Evolutionary conservation across 345 rosid genomes (phyloP).

Genomic region (Salix purpurea): DNA sequence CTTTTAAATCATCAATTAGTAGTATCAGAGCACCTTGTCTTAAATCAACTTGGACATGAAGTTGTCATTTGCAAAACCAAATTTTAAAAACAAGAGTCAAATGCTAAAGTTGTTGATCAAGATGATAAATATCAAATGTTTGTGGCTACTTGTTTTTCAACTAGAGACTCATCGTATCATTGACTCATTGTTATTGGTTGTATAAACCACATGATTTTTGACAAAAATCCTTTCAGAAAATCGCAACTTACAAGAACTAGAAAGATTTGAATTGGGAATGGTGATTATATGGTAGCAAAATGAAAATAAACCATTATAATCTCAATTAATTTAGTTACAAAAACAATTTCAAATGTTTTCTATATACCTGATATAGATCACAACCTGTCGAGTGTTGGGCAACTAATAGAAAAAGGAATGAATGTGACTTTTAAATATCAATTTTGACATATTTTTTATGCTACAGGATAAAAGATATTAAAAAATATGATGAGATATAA

Average conservation of each 20-base stretch:
- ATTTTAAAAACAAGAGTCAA: no score
- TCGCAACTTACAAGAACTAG: neutral
- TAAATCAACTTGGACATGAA: no score
- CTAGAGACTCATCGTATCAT: neutral
- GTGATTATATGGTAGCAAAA: neutral
- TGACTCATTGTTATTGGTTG: neutral
- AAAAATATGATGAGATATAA: neutral
- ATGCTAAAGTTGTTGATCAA: no score
- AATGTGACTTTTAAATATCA: slow-evolving; percentile 5
- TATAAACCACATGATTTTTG: neutral
- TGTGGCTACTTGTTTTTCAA: no score
- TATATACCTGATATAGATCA: slow-evolving; percentile 10
- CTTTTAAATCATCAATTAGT: no score
- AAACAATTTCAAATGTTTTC: neutral
- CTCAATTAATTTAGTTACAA: neutral
- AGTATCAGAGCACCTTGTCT: no score
- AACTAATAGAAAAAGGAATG: neutral
- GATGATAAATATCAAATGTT: no score
- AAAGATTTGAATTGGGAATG: neutral
- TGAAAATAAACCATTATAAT: neutral
- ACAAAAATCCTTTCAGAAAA: neutral
- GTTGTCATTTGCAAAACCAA: no score
- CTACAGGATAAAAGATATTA: neutral
- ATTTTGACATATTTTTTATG: neutral
- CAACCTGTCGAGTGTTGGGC: slow-evolving; percentile 17